Base-by-base conservation (phyloP, 768 basidiomycete genomes). In the Auriscalpium microsporum region DNA sequence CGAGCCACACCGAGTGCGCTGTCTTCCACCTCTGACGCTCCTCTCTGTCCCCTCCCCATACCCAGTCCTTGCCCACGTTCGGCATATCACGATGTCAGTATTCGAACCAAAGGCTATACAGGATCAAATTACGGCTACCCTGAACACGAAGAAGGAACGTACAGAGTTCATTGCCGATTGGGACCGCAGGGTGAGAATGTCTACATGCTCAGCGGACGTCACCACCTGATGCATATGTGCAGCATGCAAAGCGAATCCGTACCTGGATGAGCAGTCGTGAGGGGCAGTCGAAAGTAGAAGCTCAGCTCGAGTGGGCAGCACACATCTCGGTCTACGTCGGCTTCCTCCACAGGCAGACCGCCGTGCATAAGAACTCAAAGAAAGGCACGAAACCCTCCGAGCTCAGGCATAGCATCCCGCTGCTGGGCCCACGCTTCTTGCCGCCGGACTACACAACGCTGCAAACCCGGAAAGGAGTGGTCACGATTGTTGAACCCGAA, bases 301-400 rank as follows among this genome's bases (percentile, higher is more conserved):
- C 54, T 10, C 66, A 67, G 53, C 58, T 65, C 17, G 53, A 59
- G 44, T 65, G 60, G 58, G 66, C 55, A 19, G 58, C 63, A 3
- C 21, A 62, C n/a, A 46, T 67, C 16, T 57, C 63, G 5, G 59
- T 59, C 46, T 66, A 67, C 36, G 59, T 65, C 16, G 50, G 52
- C 42, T 58, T 54, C 37, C n/a, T 67, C 23, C 53, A 56, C 37
- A 49, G 50, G 23, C 23, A 40, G 13, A 59, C 58, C 35, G 8
- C 16, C 7, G 13, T 13, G 8, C 36, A 50, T 28, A 21, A 37
- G 3, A 40, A 48, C 17, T 50, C 53, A 9, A 62, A 56, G 53
- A 44, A 8, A n/a, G 34, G 16, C 8, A 9, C 48, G 6, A 14
- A 14, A 38, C 23, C 49, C 10, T n/a, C 3, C 19, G 36, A 54